Percentiles rank a stretch among this genome's conserved stretches.
phyloP scores from a whole-genome alignment of 352 stramenopile genomes.

The Globisporangium abappressorium region DNA sequence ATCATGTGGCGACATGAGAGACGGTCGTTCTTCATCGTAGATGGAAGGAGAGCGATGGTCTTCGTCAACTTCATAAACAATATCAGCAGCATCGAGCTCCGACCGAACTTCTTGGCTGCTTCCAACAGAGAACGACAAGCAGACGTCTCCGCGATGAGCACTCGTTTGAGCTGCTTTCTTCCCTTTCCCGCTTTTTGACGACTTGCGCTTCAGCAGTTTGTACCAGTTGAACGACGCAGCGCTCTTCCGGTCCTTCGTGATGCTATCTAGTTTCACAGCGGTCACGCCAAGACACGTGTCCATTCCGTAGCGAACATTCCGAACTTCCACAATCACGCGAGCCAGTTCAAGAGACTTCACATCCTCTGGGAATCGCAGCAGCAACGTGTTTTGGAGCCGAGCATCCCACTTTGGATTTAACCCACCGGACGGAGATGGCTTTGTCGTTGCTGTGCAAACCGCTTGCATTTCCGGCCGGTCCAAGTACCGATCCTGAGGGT shows the following conservation, averaged over 20 bases:
- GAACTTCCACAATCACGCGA: constrained; percentile 83
- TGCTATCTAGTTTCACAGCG: constrained; percentile 77
- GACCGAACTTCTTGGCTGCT: constrained; percentile 78
- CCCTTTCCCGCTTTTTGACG: constrained; percentile 48
- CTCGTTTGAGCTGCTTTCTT: constrained; percentile 43
- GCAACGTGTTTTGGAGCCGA: constrained; percentile 75
- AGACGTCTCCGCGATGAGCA: constrained; percentile 71
- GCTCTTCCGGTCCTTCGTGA: constrained; percentile 71
- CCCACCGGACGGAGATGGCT: constrained; percentile 72
- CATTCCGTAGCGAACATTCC: constrained; percentile 80
- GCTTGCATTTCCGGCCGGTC: constrained; percentile 78
- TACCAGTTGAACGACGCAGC: constrained; percentile 87
- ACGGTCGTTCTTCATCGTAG: constrained; percentile 22
- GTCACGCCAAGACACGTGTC: constrained; percentile 84
- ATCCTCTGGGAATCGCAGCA: constrained; percentile 69
- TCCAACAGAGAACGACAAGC: constrained; percentile 78
- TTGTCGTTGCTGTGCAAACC: constrained; percentile 75
- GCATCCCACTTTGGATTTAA: constrained; percentile 71
- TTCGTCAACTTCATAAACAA: constrained; percentile 32
- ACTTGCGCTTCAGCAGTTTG: constrained; percentile 80
- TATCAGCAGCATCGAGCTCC: constrained; percentile 45
- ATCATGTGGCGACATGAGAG: constrained; percentile 28
- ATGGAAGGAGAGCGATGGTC: constrained; percentile 24
- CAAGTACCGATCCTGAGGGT: constrained; percentile 69
- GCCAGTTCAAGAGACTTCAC: constrained; percentile 59